Conservation (phyloP, 176 grass and related monocot genomes). For the Cenchrus purpureus region DNA sequence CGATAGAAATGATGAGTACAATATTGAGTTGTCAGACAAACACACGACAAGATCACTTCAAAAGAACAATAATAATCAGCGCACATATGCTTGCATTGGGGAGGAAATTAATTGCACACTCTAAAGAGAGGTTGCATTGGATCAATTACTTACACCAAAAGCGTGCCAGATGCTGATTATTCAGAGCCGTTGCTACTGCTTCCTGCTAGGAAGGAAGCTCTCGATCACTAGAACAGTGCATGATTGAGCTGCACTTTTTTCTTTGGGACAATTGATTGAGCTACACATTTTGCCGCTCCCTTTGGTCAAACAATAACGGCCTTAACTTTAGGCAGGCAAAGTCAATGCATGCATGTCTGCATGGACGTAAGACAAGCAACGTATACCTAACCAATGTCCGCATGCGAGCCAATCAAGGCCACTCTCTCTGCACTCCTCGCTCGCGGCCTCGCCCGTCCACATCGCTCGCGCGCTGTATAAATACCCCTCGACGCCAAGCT, state of each 20-base stretch:
- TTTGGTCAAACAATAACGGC: background rate
- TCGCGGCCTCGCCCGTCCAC: background rate
- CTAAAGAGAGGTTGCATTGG: too few relatives aligned
- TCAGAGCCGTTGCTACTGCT: too few relatives aligned
- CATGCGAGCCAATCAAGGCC: slow-evolving; percentile 7
- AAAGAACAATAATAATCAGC: too few relatives aligned
- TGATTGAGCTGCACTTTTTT: background rate
- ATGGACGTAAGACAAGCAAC: background rate
- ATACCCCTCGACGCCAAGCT: slow-evolving; percentile 1
- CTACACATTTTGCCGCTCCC: background rate
- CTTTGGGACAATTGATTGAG: background rate
- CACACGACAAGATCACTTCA: too few relatives aligned
- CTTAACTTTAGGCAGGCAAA: background rate
- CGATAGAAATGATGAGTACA: too few relatives aligned
- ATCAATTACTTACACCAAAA: too few relatives aligned
- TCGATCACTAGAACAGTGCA: too few relatives aligned
- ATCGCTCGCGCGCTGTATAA: background rate
- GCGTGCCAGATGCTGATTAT: too few relatives aligned
- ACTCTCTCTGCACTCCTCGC: background rate
- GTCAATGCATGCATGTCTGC: slow-evolving; percentile 12
- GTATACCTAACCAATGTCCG: background rate
- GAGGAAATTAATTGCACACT: too few relatives aligned
- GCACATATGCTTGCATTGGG: too few relatives aligned
- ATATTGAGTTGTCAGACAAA: too few relatives aligned
- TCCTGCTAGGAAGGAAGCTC: too few relatives aligned